Evolutionary conservation across 2,329 filamentous ascomycete genomes (phyloP), one percentile per base, ranked within the genome.

Genomic region (Aspergillus sojae): DNA sequence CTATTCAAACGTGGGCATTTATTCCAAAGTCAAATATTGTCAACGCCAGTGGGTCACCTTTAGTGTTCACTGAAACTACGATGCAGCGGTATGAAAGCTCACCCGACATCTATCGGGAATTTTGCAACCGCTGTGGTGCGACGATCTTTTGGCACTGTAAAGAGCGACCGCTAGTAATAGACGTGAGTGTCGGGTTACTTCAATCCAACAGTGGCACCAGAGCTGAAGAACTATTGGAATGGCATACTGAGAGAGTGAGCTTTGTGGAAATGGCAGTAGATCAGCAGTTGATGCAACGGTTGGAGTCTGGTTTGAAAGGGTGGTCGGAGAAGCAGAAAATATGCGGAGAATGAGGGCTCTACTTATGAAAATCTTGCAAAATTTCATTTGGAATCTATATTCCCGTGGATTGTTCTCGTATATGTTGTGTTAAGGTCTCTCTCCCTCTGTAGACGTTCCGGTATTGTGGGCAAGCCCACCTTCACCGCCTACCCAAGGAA

Each of bases 1-100:
- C 90, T 61, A 83, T 91, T 54, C 85, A 89, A 68, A 79, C 84
- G 0, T 92, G 89, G 89, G 82, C 86, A 0, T 92, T 91, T 70
- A 77, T 91, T 0, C 87, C 88, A 0, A 80, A 81, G n/a, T 74
- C 77, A 1, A 88, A 89, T 68, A 86, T 91, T 59, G 75, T 80
- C 21, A 79, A 85, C 30, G 64, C 75, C 36, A 65, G 81, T 55
- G 70, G 76, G 16, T 69, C 71, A 23, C 70, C 75, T 1, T 63
- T 81, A 5, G 62, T 68, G 14, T 76, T 83, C 3, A 71, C 77
- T 0, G 69, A 75, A 30, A 81, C 80, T 0, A 83, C 83, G 1
- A 73, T 88, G 61, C 81, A 80, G 58, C 78, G 71, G 14, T 89
- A 89, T 70, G 72, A 80, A 19, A 90, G 86, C 28, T 87, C 75